Evolutionary conservation across 164 flowering plant genomes (phyloP), one percentile per base, ranked within the genome.

Genomic region (Buxus sempervirens): DNA sequence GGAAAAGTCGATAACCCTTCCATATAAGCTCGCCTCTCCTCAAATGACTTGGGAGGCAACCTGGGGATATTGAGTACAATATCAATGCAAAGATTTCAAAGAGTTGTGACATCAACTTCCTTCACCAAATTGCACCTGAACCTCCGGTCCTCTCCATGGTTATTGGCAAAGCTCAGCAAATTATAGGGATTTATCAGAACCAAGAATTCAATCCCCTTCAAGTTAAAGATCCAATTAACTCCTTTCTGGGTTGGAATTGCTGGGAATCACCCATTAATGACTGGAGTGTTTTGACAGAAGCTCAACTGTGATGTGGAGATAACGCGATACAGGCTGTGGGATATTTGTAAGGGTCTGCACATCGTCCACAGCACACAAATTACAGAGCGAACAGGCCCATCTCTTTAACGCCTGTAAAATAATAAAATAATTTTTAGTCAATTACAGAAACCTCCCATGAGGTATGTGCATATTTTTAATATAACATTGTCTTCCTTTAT

Each of bases 41-140:
- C 81, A 7, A 51, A 19, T 7, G 83, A 69, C 9, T 80, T 61
- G 19, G 93, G 93, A 19, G 99, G 99, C 77, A 95, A 78, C 15
- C 72, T 23, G 10, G 91, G 97, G 57, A 92, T 98, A 66, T 80
- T 84, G 66, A 95, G 90, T 5, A 95, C 98, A 58, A 95, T 80
- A 77, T 95, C 98, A 22, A 95, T 93, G 58, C 98, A 92, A 41
- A 95, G 90, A 65, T 92, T 92, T 4, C 98, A 94, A 0, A 95
- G 81, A 24, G 96, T 91, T 19, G 93, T 89, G 38, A 93, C 81
- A 65, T 93, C 96, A 20, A 81, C 69, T 13, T 71, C 75, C 69
- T 86, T 90, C 25, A 64, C 68, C 7, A 60, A 70, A 8, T 60
- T 41, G 27, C 66, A 62, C 38, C 64, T 73, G 60, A 26, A 15